Conservation (phyloP, 2,329 filamentous ascomycete species). For the Hysterium pulicare region DNA sequence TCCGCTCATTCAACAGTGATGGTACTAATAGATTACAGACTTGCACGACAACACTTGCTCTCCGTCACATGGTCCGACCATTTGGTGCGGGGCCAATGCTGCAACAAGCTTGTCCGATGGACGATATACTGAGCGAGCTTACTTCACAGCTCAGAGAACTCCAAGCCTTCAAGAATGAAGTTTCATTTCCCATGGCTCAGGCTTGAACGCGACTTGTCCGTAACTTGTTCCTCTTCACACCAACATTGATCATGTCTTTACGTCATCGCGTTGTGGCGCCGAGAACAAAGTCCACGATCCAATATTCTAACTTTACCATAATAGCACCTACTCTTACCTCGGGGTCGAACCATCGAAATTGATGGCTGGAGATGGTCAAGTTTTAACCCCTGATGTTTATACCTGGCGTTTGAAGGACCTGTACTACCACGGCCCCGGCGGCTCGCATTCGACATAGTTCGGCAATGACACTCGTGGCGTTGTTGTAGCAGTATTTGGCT, state of each 20-base stretch:
- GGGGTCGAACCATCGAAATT: too few relatives aligned
- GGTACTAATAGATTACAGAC: slow-evolving; percentile 52
- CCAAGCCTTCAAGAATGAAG: slow-evolving; percentile 52
- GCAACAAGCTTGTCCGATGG: slow-evolving; percentile 75
- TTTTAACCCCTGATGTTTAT: neutral
- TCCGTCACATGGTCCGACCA: slow-evolving; percentile 76
- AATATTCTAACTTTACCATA: neutral
- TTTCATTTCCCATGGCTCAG: neutral
- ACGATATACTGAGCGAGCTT: slow-evolving; percentile 63
- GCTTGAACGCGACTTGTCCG: neutral
- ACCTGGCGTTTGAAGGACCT: neutral
- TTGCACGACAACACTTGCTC: slow-evolving; percentile 72
- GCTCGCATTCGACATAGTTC: neutral
- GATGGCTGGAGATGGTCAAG: neutral
- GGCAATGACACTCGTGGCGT: neutral
- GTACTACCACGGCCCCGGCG: neutral
- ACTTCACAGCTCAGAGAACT: slow-evolving; percentile 62
- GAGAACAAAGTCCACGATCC: neutral
- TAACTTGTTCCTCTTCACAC: neutral
- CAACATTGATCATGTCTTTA: neutral
- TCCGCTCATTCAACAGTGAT: neutral
- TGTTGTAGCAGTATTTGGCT: neutral
- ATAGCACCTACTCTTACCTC: neutral
- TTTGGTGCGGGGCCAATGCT: slow-evolving; percentile 62
- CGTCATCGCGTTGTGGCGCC: neutral